Conservation (phyloP, 2,329 filamentous ascomycete genomes). For the Colletotrichum orchidophilum region DNA sequence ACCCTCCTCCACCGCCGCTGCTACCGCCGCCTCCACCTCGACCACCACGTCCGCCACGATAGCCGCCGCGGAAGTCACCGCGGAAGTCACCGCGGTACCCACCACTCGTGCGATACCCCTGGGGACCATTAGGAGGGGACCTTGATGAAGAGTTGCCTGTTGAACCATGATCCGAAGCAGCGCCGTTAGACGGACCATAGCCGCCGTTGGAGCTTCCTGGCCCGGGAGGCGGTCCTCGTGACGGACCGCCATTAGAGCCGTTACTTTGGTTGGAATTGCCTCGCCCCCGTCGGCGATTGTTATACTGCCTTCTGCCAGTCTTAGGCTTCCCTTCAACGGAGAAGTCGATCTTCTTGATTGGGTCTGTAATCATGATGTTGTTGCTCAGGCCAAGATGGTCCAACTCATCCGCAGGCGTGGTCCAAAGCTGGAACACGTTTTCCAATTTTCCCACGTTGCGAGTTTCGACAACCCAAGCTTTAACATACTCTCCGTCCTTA, state of each 20-base stretch:
- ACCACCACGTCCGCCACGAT: constrained; percentile 15
- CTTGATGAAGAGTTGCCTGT: not conserved
- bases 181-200: not conserved
- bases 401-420: constrained; percentile 67
- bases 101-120: constrained; percentile 19
- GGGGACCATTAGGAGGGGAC: constrained; percentile 13
- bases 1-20: not conserved
- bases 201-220: not conserved
- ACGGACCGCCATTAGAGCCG: not conserved
- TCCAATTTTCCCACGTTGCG: constrained; percentile 60
- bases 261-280: constrained; percentile 10
- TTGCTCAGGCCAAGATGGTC: constrained; percentile 64
- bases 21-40: constrained; percentile 4
- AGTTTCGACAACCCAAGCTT: constrained; percentile 78
- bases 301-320: constrained; percentile 44
- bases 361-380: constrained; percentile 72
- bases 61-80: constrained; percentile 13
- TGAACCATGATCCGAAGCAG: not conserved
- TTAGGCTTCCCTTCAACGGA: constrained; percentile 61
- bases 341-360: constrained; percentile 73
- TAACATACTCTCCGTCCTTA: constrained; percentile 72
- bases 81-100: constrained; percentile 18
- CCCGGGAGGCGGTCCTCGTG: not conserved
- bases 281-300: constrained; percentile 39
- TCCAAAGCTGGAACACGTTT: constrained; percentile 77